Base-by-base conservation (phyloP, 768 basidiomycete genomes). In the Hericium coralloides region DNA sequence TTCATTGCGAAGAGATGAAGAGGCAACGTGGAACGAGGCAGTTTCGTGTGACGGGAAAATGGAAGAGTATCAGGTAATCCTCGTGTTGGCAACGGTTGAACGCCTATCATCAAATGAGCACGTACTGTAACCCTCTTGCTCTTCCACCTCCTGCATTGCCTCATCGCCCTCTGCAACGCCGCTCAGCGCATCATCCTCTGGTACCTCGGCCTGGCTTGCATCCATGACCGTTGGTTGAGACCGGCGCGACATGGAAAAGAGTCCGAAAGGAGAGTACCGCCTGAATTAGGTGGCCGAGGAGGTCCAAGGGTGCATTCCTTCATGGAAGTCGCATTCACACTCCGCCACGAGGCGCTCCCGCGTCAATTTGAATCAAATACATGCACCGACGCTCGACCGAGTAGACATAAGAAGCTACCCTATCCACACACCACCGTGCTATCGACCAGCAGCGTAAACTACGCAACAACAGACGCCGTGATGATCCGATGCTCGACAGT, bases 71-170 rank as follows among this genome's bases (percentile, higher is more conserved):
- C 59, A 31, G 41, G 59, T 60, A 63, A 64, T 69, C 49, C 58
- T 38, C 36, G 25, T 49, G 51, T 55, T 53, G 18, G 36, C 39
- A 59, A 41, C 7, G 36, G 53, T 38, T 26, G 48, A 12, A 36
- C 49, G 15, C n/a, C 26, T 23, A 52, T 49, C 49, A 55, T 55
- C 51, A 47, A 14, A 52, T 23, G n/a, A n/a, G 23, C 60, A 81
- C 89, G 76, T 73, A 90, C 89, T 87, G 77, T 91, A 91, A 53
- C 87, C 88, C 57, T 79, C 79, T 65, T 84, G 81, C 65, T 85
- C 83, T 59, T 79, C 78, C 12, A 68, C 73, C 58, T 80, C 78
- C 65, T 90, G 87, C 89, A 92, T 92, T 55, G 83, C 75, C 67
- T 91, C 87, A 72, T 90, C 89, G 43, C 77, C 85, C 61, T 79